Evolutionary conservation across 2,329 filamentous ascomycete genomes (phyloP).

Genomic region (Magnaporthiopsis incrustans): DNA sequence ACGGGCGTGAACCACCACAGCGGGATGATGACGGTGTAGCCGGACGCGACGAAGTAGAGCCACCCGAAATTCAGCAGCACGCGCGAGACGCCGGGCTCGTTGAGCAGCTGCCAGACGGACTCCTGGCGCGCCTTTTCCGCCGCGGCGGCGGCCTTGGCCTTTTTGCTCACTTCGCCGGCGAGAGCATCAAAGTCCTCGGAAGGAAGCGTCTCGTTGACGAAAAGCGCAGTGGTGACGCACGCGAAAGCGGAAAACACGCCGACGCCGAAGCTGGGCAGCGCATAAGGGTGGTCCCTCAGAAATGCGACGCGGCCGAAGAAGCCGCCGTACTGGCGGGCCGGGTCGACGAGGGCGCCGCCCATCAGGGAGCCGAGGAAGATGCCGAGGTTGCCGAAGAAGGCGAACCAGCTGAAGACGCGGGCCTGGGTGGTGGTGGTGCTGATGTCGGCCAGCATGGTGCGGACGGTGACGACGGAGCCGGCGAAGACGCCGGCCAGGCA

Average conservation of each 20-base stretch:
- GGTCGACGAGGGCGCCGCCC: slow-evolving; percentile 62
- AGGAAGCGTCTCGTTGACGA: slow-evolving; percentile 54
- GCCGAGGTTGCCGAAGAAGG: slow-evolving; percentile 66
- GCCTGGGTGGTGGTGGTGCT: slow-evolving; percentile 65
- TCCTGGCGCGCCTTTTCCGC: slow-evolving; percentile 17
- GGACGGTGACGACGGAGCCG: slow-evolving; percentile 64
- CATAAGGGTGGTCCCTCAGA: slow-evolving; percentile 58
- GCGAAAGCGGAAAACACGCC: slow-evolving; percentile 45
- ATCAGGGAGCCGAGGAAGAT: slow-evolving; percentile 64
- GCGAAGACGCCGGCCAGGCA: slow-evolving; percentile 67
- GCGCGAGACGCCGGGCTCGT: slow-evolving; percentile 53
- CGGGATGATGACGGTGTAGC: slow-evolving; percentile 63
- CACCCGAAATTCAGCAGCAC: slow-evolving; percentile 61
- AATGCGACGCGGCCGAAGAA: slow-evolving; percentile 48
- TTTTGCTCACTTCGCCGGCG: too few species aligned
- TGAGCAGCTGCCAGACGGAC: slow-evolving; percentile 48
- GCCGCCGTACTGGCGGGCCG: slow-evolving; percentile 52
- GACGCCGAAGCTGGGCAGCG: slow-evolving; percentile 52
- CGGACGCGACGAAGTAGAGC: slow-evolving; percentile 59
- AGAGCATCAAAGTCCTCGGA: slow-evolving; percentile 5
- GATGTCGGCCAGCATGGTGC: slow-evolving; percentile 70
- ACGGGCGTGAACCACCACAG: slow-evolving; percentile 61
- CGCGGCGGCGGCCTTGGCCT: slow-evolving; percentile 7
- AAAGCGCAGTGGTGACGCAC: slow-evolving; percentile 43
- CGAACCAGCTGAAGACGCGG: slow-evolving; percentile 66